Base-by-base conservation (phyloP, 192 early-diverging fungal genomes). In the Mortierella hygrophila region DNA sequence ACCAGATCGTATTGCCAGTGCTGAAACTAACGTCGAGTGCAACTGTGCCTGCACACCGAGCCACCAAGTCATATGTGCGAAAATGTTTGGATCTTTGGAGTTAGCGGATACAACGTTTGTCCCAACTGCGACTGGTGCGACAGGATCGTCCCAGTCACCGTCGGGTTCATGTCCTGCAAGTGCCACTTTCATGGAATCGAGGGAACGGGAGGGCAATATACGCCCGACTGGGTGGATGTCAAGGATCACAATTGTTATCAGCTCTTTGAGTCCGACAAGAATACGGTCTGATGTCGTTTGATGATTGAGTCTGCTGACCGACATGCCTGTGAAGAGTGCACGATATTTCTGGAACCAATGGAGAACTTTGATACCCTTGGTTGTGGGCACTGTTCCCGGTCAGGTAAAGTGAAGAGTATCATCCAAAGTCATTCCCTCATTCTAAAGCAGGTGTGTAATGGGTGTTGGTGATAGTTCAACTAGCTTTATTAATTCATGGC, bases 181-280 rank as follows among this genome's bases (percentile, higher is more conserved):
- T 75, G 75, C 73, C 79, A 68, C 13, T 81, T 75, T 32, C 73
- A 81, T 9, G 79, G 79, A 4, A 75, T 70, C 60, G 76, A 72
- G 47, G 37, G 44, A 1, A 44, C 55, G 3, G 74, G 69, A 0
- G 74, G 71, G 68, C 68, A 75, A 41, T 71, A 75, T 21, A 46
- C 80, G 4, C 57, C 80, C 0, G 41, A 76, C 11, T 81, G 73
- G 79, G 63, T 32, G 23, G 38, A 35, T 2, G 63, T 81, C n/a
- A 52, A 23, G 6, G 21, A 42, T 0, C 23, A 70, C 8, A 74
- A 75, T 40, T 37, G 21, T 9, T 81, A 76, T 41, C 74, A 75
- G 38, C 65, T 46, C 9, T 81, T 76, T 37, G 23, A 46, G 26
- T 11, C 80, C 10, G 20, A 21, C n/a, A 70, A 55, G 6, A 44